phyloP scores from a whole-genome alignment of 352 stramenopile species.

The Globisporangium cylindrosporum region DNA sequence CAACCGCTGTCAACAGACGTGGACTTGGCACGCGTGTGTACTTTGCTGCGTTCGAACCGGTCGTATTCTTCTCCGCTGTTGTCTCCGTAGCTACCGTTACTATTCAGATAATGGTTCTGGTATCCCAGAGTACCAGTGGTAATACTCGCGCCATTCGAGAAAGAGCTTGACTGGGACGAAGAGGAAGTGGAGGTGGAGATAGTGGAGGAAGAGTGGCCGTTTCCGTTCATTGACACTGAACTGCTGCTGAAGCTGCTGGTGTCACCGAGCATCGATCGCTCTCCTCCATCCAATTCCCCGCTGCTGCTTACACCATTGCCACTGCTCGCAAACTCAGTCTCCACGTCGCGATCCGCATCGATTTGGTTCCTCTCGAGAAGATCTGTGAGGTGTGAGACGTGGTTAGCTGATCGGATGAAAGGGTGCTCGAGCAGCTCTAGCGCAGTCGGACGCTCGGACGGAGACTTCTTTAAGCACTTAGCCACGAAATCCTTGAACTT shows the following conservation, averaged over 20 bases:
- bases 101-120: not conserved
- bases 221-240: slow-evolving; percentile 2
- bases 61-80: slow-evolving; percentile 18
- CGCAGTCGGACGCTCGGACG: slow-evolving; percentile 80
- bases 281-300: not conserved
- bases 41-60: slow-evolving; percentile 33
- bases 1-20: slow-evolving; percentile 55
- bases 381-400: slow-evolving; percentile 69
- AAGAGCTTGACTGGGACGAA: not conserved
- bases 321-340: slow-evolving; percentile 7
- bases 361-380: slow-evolving; percentile 40
- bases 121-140: not conserved
- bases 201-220: not conserved
- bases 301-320: not conserved
- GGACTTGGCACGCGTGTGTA: slow-evolving; percentile 35
- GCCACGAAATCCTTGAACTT: slow-evolving; percentile 89
- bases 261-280: not conserved
- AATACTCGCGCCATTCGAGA: not conserved
- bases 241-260: slow-evolving; percentile 7
- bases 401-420: slow-evolving; percentile 75
- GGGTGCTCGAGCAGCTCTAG: slow-evolving; percentile 82
- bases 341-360: not conserved
- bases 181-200: not conserved
- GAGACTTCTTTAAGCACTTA: slow-evolving; percentile 85
- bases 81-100: not conserved